Base-by-base conservation (phyloP, 495 filamentous ascomycete species). In the Pyrenula massariospora region DNA sequence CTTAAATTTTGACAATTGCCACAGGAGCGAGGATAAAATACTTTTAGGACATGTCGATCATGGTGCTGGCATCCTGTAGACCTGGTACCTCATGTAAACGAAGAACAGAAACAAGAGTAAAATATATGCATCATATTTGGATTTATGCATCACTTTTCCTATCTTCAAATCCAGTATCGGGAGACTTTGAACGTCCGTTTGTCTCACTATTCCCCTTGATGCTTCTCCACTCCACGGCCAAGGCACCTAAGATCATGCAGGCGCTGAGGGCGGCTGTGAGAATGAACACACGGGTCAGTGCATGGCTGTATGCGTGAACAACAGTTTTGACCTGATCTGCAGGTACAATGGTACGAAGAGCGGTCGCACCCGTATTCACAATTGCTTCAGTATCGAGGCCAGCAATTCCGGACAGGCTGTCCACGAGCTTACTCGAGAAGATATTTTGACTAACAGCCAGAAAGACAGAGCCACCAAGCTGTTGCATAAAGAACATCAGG, bases 391-490 rank as follows among this genome's bases (percentile, higher is more conserved):
- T 42, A 50, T 61, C 36, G 31, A 68, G 56, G 3, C 62, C 64
- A 1, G 54, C 52, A 25, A 68, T 23, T 1, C 52, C 57, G 3
- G 55, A 54, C 3, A 72, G 55, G n/a, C 60, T 58, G 0, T 55
- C 55, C 1, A 58, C 54, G 1, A 75, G 59, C 19, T 59, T 54
- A 24, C 62, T 68, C 8, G 59, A 58, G 12, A 75, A 62, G 10
- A 73, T 21, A 42, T 66, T 72, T 54, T 75, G 63, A 2, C 59
- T 66, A 2, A 67, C 65, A 0, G 72, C 60, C 5, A 71, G 23
- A 25, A 74, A 73, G 20, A 78, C 58, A 19, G 71, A 58, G 11
- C 70, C 70, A 1, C 73, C 70, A 11, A 77, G 65, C 2, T 62
- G 63, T 59, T 72, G 76, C 8, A 59, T 61, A 48, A 74, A 74